Evolutionary conservation across 306 rosid genomes (phyloP).

Genomic region (Ammopiptanthus mongolicus): DNA sequence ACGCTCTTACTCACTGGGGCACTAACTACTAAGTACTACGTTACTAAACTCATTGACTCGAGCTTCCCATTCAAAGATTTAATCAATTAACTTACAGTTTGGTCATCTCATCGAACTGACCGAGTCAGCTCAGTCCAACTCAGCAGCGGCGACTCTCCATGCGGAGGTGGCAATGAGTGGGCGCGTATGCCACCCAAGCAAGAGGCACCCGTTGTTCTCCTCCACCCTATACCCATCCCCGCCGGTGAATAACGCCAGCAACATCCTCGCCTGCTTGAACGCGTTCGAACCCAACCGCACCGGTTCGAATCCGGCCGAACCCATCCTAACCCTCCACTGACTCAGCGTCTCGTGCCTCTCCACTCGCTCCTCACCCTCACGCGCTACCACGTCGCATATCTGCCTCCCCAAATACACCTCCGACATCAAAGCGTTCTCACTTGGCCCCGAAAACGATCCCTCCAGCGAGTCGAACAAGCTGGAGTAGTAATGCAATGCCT

Average conservation of each 20-base stretch:
- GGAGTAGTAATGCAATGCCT: constrained; percentile 57
- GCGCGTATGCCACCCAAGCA: constrained; percentile 66
- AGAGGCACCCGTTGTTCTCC: constrained; percentile 48
- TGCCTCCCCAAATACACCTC: constrained; percentile 59
- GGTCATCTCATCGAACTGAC: background rate
- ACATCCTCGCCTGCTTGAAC: constrained; percentile 58
- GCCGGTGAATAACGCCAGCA: constrained; percentile 43
- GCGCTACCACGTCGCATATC: constrained; percentile 66
- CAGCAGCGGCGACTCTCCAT: constrained; percentile 30
- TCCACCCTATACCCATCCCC: constrained; percentile 61
- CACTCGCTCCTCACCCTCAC: constrained; percentile 53
- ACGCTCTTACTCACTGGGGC: background rate
- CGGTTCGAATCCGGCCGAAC: constrained; percentile 47
- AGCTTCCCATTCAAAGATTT: background rate
- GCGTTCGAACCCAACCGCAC: constrained; percentile 61
- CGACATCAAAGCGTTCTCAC: constrained; percentile 41
- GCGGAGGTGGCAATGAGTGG: constrained; percentile 70
- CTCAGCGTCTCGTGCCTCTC: constrained; percentile 59
- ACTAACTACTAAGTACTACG: too few relatives aligned
- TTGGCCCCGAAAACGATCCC: constrained; percentile 36
- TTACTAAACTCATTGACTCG: background rate
- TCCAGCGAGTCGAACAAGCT: constrained; percentile 61
- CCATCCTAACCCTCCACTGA: constrained; percentile 51
- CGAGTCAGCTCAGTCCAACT: constrained; percentile 23
- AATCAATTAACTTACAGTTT: background rate